Percentiles rank a stretch among this genome's conserved stretches.
phyloP scores from a whole-genome alignment of 2,329 filamentous ascomycete species.

The Drechslerella coelobrocha region DNA sequence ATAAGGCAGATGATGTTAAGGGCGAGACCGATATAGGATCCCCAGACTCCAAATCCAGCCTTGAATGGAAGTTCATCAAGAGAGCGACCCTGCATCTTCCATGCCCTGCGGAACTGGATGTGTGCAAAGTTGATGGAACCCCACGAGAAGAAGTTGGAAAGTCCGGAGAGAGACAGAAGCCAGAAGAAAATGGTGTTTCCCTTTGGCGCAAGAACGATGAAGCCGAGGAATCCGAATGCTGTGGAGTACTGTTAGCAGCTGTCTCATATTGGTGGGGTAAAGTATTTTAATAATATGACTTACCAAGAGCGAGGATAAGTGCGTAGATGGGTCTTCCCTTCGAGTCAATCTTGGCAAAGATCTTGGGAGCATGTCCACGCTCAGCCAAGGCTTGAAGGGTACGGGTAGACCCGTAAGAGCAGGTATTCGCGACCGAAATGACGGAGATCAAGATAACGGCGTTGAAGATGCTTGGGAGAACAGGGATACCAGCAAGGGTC shows the following conservation, averaged over 20 bases:
- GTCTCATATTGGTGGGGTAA: slow-evolving; percentile 60
- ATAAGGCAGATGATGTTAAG: slow-evolving; percentile 65
- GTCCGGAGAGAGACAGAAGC: slow-evolving; percentile 70
- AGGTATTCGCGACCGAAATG: slow-evolving; percentile 64
- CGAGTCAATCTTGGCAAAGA: slow-evolving; percentile 61
- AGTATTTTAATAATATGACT: slow-evolving; percentile 64
- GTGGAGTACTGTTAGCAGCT: neutral
- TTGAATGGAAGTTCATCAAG: slow-evolving; percentile 71
- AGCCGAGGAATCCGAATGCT: slow-evolving; percentile 49
- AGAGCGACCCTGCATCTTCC: slow-evolving; percentile 66
- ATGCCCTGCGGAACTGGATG: slow-evolving; percentile 71
- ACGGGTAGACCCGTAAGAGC: slow-evolving; percentile 65
- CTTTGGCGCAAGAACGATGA: slow-evolving; percentile 55
- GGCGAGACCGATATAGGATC: slow-evolving; percentile 68
- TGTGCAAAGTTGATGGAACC: slow-evolving; percentile 71
- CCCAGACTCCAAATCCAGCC: slow-evolving; percentile 67
- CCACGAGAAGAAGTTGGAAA: slow-evolving; percentile 71
- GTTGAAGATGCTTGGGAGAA: slow-evolving; percentile 65
- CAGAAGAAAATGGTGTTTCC: slow-evolving; percentile 68
- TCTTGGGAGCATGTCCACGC: slow-evolving; percentile 60
- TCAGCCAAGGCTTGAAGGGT: slow-evolving; percentile 65
- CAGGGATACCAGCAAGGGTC: slow-evolving; percentile 62
- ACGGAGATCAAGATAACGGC: slow-evolving; percentile 64
- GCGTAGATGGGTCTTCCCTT: slow-evolving; percentile 60
- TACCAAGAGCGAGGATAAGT: slow-evolving; percentile 60